Conservation (phyloP, 2,329 filamentous ascomycete genomes). For the Ceratocystis papillata region DNA sequence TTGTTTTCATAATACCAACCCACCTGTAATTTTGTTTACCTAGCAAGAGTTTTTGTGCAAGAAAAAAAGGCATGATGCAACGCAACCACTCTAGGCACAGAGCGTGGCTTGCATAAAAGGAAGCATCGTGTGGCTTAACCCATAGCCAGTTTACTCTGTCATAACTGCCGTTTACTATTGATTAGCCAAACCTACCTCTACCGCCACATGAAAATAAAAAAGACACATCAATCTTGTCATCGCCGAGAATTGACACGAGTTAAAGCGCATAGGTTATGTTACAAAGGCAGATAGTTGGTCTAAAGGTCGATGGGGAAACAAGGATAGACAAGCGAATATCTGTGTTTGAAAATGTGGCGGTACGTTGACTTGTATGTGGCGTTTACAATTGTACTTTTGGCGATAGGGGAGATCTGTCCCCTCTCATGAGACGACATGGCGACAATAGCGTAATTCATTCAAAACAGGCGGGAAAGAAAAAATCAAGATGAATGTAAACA, state of each 20-base stretch:
- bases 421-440: conserved; percentile 3
- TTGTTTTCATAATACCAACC: too few relatives aligned
- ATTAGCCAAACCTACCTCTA: not conserved
- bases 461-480: conserved; percentile 11
- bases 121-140: not conserved
- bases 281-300: not conserved
- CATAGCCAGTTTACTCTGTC: not conserved
- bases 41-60: not conserved
- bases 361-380: conserved; percentile 15
- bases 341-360: conserved; percentile 5
- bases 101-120: not conserved
- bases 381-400: conserved; percentile 13
- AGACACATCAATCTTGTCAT: not conserved
- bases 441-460: conserved; percentile 15
- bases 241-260: not conserved
- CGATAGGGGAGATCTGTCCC: not conserved
- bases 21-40: not conserved
- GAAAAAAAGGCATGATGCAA: not conserved
- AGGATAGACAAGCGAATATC: not conserved
- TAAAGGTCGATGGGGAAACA: not conserved
- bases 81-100: not conserved
- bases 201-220: not conserved
- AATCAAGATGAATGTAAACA: conserved; percentile 11
- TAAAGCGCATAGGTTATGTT: not conserved
- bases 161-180: not conserved